These are phyloP conservation scores for Butyriboletus loyo DNA, from an alignment of 768 basidiomycete species.

Conservation along the genomic window DNA sequence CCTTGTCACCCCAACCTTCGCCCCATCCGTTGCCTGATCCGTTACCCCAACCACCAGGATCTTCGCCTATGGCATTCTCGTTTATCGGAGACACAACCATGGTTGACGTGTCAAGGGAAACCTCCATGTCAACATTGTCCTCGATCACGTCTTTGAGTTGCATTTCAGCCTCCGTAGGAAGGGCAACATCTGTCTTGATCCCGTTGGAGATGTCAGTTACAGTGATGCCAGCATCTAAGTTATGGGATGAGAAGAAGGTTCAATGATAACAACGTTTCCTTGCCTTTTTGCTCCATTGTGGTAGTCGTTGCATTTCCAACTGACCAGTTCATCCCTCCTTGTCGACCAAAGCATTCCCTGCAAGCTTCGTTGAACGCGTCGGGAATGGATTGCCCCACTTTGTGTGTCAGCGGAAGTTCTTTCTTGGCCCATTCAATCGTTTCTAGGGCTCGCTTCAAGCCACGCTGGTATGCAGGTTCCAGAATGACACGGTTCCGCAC, in stretches of 20 bases:
- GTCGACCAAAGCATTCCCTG: slow-evolving; percentile 46
- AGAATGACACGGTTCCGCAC: slow-evolving; percentile 52
- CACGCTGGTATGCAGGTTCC: slow-evolving; percentile 44
- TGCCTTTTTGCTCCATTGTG: slow-evolving; percentile 8
- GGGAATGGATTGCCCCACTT: slow-evolving; percentile 38
- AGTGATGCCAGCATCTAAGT: slow-evolving; percentile 12
- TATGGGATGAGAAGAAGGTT: slow-evolving; percentile 4
- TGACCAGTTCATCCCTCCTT: slow-evolving; percentile 39
- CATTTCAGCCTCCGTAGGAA: slow-evolving; percentile 24
- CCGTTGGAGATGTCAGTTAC: slow-evolving; percentile 19
- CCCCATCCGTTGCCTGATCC: slow-evolving; percentile 9
- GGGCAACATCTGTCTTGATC: slow-evolving; percentile 8
- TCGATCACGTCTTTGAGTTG: slow-evolving; percentile 29
- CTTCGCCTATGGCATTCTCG: neutral
- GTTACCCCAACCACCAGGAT: slow-evolving; percentile 1
- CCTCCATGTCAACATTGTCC: slow-evolving; percentile 22
- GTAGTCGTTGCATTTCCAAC: slow-evolving; percentile 7
- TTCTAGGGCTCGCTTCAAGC: slow-evolving; percentile 44
- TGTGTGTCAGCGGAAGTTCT: slow-evolving; percentile 43
- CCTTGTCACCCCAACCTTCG: slow-evolving; percentile 13
- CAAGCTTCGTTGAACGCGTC: slow-evolving; percentile 50
- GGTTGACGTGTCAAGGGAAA: slow-evolving; percentile 6
- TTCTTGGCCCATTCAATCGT: slow-evolving; percentile 39
- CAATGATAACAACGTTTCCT: neutral
- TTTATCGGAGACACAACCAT: neutral